Percentiles rank a stretch among this genome's conserved stretches.
phyloP scores from a whole-genome alignment of 1,139 yeast genomes.

The Scheffersomyces lignicola region DNA sequence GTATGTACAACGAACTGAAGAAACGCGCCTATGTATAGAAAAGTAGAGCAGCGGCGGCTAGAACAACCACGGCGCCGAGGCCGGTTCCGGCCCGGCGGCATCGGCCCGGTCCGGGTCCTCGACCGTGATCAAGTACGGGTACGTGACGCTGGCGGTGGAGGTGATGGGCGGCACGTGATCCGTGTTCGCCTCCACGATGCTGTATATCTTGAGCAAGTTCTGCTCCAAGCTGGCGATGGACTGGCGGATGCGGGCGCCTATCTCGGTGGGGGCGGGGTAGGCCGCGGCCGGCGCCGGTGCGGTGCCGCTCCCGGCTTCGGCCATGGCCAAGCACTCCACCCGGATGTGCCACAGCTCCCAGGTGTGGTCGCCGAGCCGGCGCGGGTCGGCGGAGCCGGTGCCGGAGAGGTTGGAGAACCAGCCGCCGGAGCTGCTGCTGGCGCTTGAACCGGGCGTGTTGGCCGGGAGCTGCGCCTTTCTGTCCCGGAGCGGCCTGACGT shows the following conservation, averaged over 20 bases:
- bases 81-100: neutral
- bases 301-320: conserved; percentile 4
- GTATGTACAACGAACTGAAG: too few species aligned
- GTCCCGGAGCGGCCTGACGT: conserved; percentile 20
- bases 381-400: too few species aligned
- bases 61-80: too few species aligned
- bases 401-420: neutral
- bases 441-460: neutral
- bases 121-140: conserved; percentile 52
- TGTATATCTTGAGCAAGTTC: conserved; percentile 48
- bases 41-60: too few species aligned
- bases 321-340: conserved; percentile 34
- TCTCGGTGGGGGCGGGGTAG: conserved; percentile 6
- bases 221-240: conserved; percentile 42
- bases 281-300: conserved; percentile 3
- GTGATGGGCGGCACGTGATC: conserved; percentile 76
- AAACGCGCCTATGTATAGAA: too few species aligned
- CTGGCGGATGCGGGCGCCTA: conserved; percentile 16
- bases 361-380: conserved; percentile 12
- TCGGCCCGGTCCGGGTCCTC: conserved; percentile 11
- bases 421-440: neutral
- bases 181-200: conserved; percentile 53
- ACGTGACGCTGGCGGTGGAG: conserved; percentile 64
- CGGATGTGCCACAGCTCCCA: conserved; percentile 49
- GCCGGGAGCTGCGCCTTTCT: neutral